Percentiles rank a stretch among this genome's conserved stretches.
phyloP scores from a whole-genome alignment of 2,329 filamentous ascomycete species.

The Colletotrichum euphorbiae region DNA sequence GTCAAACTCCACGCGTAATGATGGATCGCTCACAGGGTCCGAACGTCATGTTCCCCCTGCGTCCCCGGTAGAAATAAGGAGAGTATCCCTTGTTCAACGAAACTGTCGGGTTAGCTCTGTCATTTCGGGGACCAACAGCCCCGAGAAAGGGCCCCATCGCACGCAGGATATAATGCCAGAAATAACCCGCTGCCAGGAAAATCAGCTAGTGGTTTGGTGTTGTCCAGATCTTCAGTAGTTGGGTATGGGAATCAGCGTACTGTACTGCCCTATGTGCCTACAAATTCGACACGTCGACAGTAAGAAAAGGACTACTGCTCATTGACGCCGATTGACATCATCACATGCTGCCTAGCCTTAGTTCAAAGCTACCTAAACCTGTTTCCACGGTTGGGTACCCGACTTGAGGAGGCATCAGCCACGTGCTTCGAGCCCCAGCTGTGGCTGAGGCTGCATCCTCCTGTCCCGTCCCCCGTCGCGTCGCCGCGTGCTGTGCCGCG shows the following conservation, averaged over 20 bases:
- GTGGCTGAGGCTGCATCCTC: background rate
- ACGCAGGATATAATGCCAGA: background rate
- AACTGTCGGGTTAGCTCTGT: constrained; percentile 26
- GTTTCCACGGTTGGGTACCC: no score
- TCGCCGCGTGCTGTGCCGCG: background rate
- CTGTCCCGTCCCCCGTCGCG: no score
- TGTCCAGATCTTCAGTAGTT: no score
- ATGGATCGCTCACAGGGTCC: constrained; percentile 6
- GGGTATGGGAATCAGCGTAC: no score
- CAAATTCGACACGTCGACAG: no score
- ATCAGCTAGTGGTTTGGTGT: no score
- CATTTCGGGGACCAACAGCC: constrained; percentile 2
- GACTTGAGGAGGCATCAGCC: no score
- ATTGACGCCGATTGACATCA: constrained; percentile 30
- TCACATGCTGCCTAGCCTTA: no score
- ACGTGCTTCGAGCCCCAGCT: background rate
- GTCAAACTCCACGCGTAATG: background rate
- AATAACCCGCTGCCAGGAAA: background rate
- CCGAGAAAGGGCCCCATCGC: background rate
- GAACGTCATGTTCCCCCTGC: background rate
- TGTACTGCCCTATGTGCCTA: no score
- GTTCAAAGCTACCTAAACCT: no score
- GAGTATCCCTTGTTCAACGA: constrained; percentile 27
- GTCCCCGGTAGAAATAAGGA: background rate
- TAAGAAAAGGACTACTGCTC: background rate